Evolutionary conservation across 208 protist species (phyloP), one percentile per base, ranked within the genome.

Genomic region (Leptomonas seymouri): DNA sequence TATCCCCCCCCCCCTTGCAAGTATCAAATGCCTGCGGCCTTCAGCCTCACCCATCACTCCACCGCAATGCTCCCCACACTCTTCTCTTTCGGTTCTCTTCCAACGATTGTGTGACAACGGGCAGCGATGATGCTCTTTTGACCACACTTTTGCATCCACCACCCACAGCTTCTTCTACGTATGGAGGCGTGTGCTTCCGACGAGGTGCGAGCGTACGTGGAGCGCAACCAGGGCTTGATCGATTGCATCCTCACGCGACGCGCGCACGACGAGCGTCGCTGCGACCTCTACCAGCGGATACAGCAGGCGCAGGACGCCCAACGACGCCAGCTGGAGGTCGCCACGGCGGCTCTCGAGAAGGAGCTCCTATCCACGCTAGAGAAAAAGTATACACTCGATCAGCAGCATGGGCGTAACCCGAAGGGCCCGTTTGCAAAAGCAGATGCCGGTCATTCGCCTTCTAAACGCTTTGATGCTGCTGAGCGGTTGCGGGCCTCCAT

Each of bases 251-350:
- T 67, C 41, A 14, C 49, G 11, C 44, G 61, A 7, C 60, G 53
- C 27, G 54, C 54, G 16, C 50, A 67, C 12, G 59, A 67, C 4
- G 54, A 61, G 61, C 60, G 45, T 4, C 54, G 61, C 30, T 49
- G 30, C 30, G 69, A 67, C 41, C n/a, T 56, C 5, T 64, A 62
- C 46, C 61, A 58, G 34, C 61, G 61, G 18, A 31, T 64, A 11
- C 18, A 36, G 21, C 18, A 34, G 5, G 23, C 56, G 11, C 34
- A 75, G 0, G 60, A 69, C 23, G 12, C 60, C 14, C 25, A 63
- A 41, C 15, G 27, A 0, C 3, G 21, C 3, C 0, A 39, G 15
- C 1, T 57, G 0, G 45, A 75, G 14, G 23, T 27, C 1, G 48
- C 39, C 15, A 56, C 54, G 5, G 46, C 36, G 0, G 14, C 30